Evolutionary conservation across 148 eudicot genomes (phyloP).

Genomic region (Salicornia ramosissima): DNA sequence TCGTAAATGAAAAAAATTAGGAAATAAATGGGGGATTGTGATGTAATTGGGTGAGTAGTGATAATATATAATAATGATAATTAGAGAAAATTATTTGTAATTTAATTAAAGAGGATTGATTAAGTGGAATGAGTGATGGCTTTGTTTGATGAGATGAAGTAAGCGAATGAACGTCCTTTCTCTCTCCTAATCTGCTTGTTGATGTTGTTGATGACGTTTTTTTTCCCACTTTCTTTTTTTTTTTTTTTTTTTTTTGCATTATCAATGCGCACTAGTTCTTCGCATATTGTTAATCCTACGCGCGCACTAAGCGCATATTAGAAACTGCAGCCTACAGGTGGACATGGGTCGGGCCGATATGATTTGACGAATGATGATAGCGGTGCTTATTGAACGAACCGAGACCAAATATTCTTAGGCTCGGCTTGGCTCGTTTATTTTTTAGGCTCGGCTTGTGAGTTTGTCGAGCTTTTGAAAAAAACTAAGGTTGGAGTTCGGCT

Average conservation of each 20-base stretch:
- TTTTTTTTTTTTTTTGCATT: neutral
- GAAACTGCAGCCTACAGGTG: too few relatives aligned
- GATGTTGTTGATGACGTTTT: conserved; percentile 24
- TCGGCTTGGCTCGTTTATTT: too few relatives aligned
- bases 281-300: neutral
- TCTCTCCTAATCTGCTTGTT: conserved; percentile 1
- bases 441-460: too few relatives aligned
- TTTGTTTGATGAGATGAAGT: conserved; percentile 15
- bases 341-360: too few relatives aligned
- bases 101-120: neutral
- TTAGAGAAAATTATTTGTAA: neutral
- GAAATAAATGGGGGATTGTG: conserved; percentile 11
- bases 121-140: neutral
- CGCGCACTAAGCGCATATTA: conserved; percentile 10
- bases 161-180: conserved; percentile 6
- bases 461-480: too few relatives aligned
- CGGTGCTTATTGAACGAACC: too few relatives aligned
- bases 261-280: conserved; percentile 47
- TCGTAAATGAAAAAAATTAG: conserved; percentile 18
- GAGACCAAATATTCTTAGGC: too few relatives aligned
- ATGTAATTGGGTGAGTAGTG: conserved; percentile 23
- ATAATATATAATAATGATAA: conserved; percentile 15
- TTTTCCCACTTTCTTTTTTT: conserved; percentile 31
- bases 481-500: too few relatives aligned
- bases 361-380: too few relatives aligned